A percentile compares a stretch with the other conserved stretches of the same genome.
phyloP scores from a whole-genome alignment of 495 filamentous ascomycete species.

The Glarea lozoyensis region DNA sequence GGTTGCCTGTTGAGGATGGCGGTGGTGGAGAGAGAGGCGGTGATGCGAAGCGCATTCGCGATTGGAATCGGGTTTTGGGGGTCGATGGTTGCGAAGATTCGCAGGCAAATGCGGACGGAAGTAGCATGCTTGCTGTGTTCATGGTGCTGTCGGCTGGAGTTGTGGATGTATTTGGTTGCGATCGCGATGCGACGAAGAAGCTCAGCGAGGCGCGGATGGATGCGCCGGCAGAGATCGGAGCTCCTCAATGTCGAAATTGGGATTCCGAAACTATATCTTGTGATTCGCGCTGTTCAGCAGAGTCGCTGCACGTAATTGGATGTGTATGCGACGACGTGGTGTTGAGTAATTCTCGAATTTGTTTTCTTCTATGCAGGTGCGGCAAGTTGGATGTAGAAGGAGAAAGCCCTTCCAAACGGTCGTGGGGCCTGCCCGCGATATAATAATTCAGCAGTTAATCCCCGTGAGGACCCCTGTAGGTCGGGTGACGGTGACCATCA shows the following conservation, averaged over 20 bases:
- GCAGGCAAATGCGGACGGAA: conserved; percentile 64
- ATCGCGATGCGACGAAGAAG: conserved; percentile 5
- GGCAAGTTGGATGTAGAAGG: background rate
- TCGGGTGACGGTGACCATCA: too few species aligned
- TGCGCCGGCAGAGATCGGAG: conserved; percentile 11
- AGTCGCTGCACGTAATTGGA: background rate
- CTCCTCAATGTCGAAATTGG: background rate
- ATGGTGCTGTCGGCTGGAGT: background rate
- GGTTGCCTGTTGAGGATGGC: conserved; percentile 43
- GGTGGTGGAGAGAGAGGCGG: conserved; percentile 56
- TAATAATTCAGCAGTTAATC: background rate
- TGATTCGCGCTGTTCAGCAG: background rate
- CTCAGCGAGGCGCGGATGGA: conserved; percentile 4
- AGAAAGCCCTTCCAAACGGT: background rate
- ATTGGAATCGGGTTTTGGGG: conserved; percentile 36
- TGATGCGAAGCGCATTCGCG: conserved; percentile 51
- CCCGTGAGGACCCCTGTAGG: background rate
- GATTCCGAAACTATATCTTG: background rate
- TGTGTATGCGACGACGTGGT: background rate
- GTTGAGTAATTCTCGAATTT: background rate
- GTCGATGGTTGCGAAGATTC: conserved; percentile 43
- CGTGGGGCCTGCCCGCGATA: background rate
- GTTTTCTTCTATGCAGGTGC: background rate
- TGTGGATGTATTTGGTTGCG: conserved; percentile 1
- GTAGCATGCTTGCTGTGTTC: conserved; percentile 42